Conservation (phyloP, 1,139 yeast genomes). For the Yamadazyma mexicana region DNA sequence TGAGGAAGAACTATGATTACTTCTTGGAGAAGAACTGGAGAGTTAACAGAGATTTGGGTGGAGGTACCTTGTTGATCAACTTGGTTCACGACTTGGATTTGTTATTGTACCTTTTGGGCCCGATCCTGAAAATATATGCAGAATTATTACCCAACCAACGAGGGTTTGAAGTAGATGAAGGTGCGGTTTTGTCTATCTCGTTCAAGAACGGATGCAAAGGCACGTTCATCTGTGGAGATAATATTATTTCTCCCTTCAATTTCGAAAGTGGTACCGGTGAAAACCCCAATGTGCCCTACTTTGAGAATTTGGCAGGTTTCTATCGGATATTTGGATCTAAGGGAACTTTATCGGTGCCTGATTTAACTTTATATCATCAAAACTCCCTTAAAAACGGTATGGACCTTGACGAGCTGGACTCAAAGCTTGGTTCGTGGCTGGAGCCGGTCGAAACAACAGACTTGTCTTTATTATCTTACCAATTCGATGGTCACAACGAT, state of each 20-base stretch:
- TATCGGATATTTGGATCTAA: conserved; percentile 38
- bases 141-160: conserved; percentile 36
- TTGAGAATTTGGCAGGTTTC: conserved; percentile 30
- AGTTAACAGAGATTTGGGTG: conserved; percentile 31
- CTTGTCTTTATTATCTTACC: conserved; percentile 10
- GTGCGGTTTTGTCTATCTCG: conserved; percentile 35
- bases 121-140: conserved; percentile 38
- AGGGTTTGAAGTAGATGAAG: conserved; percentile 37
- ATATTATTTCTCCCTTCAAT: conserved; percentile 39
- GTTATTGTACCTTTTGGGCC: conserved; percentile 39
- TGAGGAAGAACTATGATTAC: conserved; percentile 34
- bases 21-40: conserved; percentile 38
- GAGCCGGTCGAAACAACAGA: conserved; percentile 30
- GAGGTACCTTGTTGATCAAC: conserved; percentile 41
- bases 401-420: neutral
- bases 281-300: conserved; percentile 37
- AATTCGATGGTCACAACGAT: conserved; percentile 4
- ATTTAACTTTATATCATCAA: conserved; percentile 36
- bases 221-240: conserved; percentile 41
- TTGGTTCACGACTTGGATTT: conserved; percentile 43
- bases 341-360: conserved; percentile 42
- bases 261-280: conserved; percentile 45
- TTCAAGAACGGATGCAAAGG: conserved; percentile 37
- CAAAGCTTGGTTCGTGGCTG: conserved; percentile 26
- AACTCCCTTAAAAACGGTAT: conserved; percentile 12